Evolutionary conservation across 805 yeast species (phyloP), one percentile per base, ranked within the genome.

Genomic region (Lachancea fermentati): DNA sequence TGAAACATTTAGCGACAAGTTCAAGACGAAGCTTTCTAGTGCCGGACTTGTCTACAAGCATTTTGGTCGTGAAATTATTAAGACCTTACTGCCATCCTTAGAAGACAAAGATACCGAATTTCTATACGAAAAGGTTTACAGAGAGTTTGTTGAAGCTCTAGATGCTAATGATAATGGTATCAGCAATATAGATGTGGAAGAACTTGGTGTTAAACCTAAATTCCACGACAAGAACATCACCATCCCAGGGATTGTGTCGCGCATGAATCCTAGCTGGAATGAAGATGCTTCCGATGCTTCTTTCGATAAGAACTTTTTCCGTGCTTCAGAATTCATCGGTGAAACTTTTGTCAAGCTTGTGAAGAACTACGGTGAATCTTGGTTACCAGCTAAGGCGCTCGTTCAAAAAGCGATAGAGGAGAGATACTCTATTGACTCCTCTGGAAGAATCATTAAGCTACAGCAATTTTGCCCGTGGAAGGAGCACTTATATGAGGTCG

Each of bases 111-210:
- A 73, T n/a, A 64, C 85, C 29, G 83, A 81, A 15, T 63, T 79
- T 24, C 67, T 93, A 34, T 87, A 81, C 61, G 69, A 71, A 30
- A 85, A 84, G 60, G 69, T 91, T n/a, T 93, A 93, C 68, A 74
- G 76, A 43, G 91, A 83, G 47, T 87, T 93, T 54, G 69, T 93
- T 44, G 97, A 93, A 65, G 80, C 96, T 7, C 72, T 93, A 25
- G 98, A 89, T 65, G 98, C 97, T 42, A 86, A 89, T 57, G 98
- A 93, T 62, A 93, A 93, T 57, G 98, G 98, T 55, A 76, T 91
- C 47, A 73, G 74, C 58, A 81, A 84, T 52, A 85, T 78, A 55
- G 75, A 72, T 35, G 75, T 53, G 4, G 48, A 58, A 14, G 54
- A 47, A 17, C 34, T 32, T 6, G 50, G 72, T 19, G 68, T 72